These are phyloP conservation scores for Zea luxurians DNA, from an alignment of 176 grass and related monocot genomes.

Conservation along the genomic window DNA sequence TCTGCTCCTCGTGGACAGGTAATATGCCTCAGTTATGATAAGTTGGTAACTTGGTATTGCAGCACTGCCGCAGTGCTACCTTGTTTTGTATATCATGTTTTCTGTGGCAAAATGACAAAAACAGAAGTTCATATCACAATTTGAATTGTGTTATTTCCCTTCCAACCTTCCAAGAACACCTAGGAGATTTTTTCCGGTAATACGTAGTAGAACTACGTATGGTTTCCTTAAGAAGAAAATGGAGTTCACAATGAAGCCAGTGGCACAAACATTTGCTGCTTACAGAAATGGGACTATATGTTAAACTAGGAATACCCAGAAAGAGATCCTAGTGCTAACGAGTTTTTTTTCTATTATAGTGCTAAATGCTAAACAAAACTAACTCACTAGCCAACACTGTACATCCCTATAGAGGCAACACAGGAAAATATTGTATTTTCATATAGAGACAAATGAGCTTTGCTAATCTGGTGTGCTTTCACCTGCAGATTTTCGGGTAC, in stretches of 20 bases:
- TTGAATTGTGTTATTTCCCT: neutral
- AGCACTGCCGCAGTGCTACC: neutral
- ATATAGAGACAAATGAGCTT: neutral
- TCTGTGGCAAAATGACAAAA: neutral
- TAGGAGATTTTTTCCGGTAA: neutral
- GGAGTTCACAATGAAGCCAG: neutral
- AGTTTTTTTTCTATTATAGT: neutral
- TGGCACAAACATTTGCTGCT: neutral
- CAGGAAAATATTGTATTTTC: neutral
- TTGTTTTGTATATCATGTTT: neutral
- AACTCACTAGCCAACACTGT: neutral
- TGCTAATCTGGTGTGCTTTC: neutral
- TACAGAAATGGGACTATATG: neutral
- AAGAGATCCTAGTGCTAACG: neutral
- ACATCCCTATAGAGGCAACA: neutral
- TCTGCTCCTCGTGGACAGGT: constrained; percentile 82
- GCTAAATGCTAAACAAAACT: neutral
- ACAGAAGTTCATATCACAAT: neutral
- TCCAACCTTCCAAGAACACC: neutral
- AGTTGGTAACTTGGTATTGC: neutral
- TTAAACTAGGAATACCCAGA: neutral
- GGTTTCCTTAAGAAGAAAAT: neutral
- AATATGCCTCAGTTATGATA: constrained; percentile 16
- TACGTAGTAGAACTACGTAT: neutral
- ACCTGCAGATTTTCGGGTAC: constrained; percentile 78